Conservation (phyloP, 305 asterid genomes). For the Withania somnifera region DNA sequence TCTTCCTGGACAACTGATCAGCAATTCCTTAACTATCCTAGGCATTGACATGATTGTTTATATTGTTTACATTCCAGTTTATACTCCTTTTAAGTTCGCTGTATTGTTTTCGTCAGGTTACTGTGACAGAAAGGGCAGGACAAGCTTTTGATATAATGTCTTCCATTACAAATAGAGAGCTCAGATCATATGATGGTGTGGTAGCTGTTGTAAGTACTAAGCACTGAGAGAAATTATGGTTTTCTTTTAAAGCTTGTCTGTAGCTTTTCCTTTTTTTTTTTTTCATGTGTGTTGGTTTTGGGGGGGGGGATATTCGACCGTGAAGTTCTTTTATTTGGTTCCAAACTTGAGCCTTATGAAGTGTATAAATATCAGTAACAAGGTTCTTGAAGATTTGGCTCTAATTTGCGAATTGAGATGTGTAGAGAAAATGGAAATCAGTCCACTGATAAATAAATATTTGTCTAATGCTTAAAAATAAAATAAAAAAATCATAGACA, state of each 20-base stretch:
- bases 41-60: background rate
- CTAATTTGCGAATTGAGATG: background rate
- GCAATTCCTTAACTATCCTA: background rate
- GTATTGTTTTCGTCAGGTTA: constrained; percentile 42
- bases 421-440: background rate
- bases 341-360: background rate
- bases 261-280: background rate
- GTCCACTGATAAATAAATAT: background rate
- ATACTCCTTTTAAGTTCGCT: background rate
- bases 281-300: too few relatives aligned
- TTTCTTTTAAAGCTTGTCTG: background rate
- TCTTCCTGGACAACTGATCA: background rate
- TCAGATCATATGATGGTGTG: constrained; percentile 68
- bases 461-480: background rate
- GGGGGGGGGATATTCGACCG: background rate
- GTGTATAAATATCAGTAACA: background rate
- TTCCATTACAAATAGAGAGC: constrained; percentile 56
- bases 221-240: background rate
- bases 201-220: constrained; percentile 86
- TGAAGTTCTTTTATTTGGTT: background rate
- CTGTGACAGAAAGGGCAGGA: constrained; percentile 82
- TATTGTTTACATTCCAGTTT: background rate
- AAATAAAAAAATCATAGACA: too few relatives aligned
- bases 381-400: background rate
- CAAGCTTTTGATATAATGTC: constrained; percentile 77